Conservation (phyloP, 192 early-diverging fungal genomes). For the Geranomyces michiganensis region DNA sequence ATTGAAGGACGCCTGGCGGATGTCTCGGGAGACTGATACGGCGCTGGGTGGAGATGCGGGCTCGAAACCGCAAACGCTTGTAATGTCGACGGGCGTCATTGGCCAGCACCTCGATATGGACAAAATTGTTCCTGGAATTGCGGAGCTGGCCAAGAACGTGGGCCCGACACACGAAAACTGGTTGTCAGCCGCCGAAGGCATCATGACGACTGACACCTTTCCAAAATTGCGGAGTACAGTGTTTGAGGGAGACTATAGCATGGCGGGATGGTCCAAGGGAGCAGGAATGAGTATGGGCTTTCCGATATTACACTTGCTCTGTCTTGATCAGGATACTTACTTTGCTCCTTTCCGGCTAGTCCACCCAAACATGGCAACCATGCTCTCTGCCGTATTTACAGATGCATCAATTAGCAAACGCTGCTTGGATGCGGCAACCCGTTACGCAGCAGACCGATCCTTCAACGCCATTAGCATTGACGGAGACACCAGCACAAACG, state of each 20-base stretch:
- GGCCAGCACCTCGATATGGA: constrained; percentile 86
- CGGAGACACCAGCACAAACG: constrained; percentile 97
- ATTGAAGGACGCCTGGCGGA: constrained; percentile 72
- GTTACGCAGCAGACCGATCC: constrained; percentile 82
- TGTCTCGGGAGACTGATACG: constrained; percentile 62
- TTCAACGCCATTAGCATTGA: constrained; percentile 96
- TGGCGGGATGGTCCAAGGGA: constrained; percentile 96
- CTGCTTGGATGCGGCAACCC: constrained; percentile 73
- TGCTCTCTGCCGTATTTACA: constrained; percentile 85
- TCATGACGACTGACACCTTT: constrained; percentile 99
- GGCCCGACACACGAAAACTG: constrained; percentile 69
- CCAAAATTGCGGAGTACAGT: constrained; percentile 72
- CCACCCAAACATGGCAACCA: constrained; percentile 98
- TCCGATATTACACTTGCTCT: too few species aligned
- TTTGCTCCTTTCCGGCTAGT: constrained; percentile 37
- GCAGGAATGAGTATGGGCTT: constrained; percentile 81
- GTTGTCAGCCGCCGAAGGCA: constrained; percentile 79
- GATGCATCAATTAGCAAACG: constrained; percentile 70
- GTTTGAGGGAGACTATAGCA: constrained; percentile 59
- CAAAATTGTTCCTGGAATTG: constrained; percentile 75
- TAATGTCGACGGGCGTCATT: constrained; percentile 98
- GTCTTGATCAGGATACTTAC: background rate
- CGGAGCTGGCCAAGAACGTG: constrained; percentile 38
- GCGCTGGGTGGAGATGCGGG: constrained; percentile 49
- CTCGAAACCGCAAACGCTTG: constrained; percentile 44